Percentiles rank a stretch among this genome's conserved stretches.
Conservation (phyloP, 2,329 filamentous ascomycete species). For the Trichoderma citrinoviride region DNA sequence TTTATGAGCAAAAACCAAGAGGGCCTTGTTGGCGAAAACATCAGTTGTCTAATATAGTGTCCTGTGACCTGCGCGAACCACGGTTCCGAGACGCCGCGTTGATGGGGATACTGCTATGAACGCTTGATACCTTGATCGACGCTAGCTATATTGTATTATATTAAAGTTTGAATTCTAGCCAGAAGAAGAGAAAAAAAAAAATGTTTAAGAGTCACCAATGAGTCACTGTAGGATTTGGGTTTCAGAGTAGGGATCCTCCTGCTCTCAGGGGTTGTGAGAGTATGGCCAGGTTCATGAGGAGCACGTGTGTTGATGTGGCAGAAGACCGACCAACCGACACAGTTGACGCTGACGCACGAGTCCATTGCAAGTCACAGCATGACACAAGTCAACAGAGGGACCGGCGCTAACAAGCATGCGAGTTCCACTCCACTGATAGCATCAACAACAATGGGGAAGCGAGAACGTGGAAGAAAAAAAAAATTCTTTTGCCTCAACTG, state of each 20-base stretch:
- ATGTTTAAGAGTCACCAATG: neutral
- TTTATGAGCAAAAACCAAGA: slow-evolving; percentile 11
- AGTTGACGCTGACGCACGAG: no score
- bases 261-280: neutral
- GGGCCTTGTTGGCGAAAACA: slow-evolving; percentile 3
- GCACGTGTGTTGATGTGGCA: no score
- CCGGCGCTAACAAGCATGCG: neutral
- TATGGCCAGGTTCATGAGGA: no score
- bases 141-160: slow-evolving; percentile 10
- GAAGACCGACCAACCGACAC: no score
- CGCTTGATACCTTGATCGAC: neutral
- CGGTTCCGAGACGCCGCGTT: neutral
- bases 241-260: no score
- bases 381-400: no score
- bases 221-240: neutral
- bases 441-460: no score
- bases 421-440: no score
- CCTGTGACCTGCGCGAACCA: neutral
- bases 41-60: neutral
- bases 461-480: neutral
- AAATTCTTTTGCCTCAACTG: slow-evolving; percentile 20
- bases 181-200: neutral
- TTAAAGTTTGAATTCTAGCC: neutral
- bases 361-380: no score
- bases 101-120: neutral